Evolutionary conservation across 768 basidiomycete species (phyloP).

Genomic region (Scleroderma bovista): DNA sequence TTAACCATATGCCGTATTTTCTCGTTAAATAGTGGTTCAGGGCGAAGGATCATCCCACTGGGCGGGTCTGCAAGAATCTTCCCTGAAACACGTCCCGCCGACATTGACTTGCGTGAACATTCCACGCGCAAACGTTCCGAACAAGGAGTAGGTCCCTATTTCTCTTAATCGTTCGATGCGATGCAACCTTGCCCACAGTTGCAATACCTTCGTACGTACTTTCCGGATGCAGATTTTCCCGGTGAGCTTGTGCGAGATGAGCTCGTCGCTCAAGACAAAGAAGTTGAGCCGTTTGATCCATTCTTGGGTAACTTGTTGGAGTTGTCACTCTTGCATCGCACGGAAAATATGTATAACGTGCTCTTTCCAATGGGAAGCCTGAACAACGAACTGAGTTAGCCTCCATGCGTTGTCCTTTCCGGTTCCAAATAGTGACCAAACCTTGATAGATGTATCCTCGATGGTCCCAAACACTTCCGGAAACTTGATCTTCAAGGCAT

Average conservation of each 20-base stretch:
- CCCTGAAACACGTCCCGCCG: slow-evolving; percentile 48
- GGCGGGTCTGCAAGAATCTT: slow-evolving; percentile 43
- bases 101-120: slow-evolving; percentile 23
- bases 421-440: slow-evolving; percentile 3
- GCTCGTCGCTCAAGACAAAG: slow-evolving; percentile 41
- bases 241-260: slow-evolving; percentile 59
- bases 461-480: slow-evolving; percentile 20
- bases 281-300: slow-evolving; percentile 26
- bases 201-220: slow-evolving; percentile 62
- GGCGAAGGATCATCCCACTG: slow-evolving; percentile 24
- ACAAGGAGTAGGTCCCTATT: slow-evolving; percentile 49
- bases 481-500: slow-evolving; percentile 24
- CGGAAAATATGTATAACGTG: slow-evolving; percentile 28
- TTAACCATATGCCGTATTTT: neutral
- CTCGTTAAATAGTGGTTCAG: slow-evolving; percentile 19
- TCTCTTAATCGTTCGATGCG: neutral
- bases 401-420: neutral
- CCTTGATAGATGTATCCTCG: slow-evolving; percentile 45
- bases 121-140: slow-evolving; percentile 50
- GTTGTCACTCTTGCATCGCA: slow-evolving; percentile 26
- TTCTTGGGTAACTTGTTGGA: slow-evolving; percentile 57
- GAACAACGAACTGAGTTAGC: slow-evolving; percentile 56
- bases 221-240: slow-evolving; percentile 72
- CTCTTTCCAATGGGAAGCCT: slow-evolving; percentile 64
- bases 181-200: slow-evolving; percentile 40